A percentile compares a stretch with the other conserved stretches of the same genome.
Conservation (phyloP, 2,329 filamentous ascomycete species). For the Trichoderma atrobrunneum region DNA sequence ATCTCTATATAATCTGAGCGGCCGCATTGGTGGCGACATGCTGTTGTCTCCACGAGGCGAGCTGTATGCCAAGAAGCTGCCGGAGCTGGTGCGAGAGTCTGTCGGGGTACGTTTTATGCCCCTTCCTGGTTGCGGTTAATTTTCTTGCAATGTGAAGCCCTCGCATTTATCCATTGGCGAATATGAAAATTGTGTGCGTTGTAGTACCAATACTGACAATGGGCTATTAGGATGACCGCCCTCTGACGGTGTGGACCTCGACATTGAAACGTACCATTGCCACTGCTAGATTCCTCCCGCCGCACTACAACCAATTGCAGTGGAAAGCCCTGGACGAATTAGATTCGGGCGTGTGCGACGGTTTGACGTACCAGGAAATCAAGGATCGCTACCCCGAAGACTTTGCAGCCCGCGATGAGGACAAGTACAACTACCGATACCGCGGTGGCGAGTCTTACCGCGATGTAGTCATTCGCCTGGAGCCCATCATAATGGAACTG, state of each 20-base stretch:
- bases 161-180: neutral
- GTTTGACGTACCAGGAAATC: slow-evolving; percentile 93
- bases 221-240: slow-evolving; percentile 52
- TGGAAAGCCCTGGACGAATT: slow-evolving; percentile 99
- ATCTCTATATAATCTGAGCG: slow-evolving; percentile 85
- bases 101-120: slow-evolving; percentile 64
- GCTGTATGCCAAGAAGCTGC: slow-evolving; percentile 80
- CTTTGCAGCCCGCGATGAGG: slow-evolving; percentile 90
- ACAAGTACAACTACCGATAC: slow-evolving; percentile 99
- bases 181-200: neutral
- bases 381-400: slow-evolving; percentile 89
- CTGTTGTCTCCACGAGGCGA: slow-evolving; percentile 82
- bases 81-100: slow-evolving; percentile 78
- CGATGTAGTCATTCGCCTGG: slow-evolving; percentile 94
- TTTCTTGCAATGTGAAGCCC: neutral
- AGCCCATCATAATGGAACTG: slow-evolving; percentile 99
- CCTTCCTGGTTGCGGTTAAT: neutral
- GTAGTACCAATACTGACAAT: neutral
- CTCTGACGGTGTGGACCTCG: slow-evolving; percentile 62
- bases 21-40: slow-evolving; percentile 90
- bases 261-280: slow-evolving; percentile 80
- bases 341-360: slow-evolving; percentile 93
- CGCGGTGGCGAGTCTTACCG: slow-evolving; percentile 93
- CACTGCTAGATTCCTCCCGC: slow-evolving; percentile 78
- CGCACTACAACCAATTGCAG: slow-evolving; percentile 86